phyloP scores from a whole-genome alignment of 805 yeast species.

The Tetrapisispora pingtungensis region DNA sequence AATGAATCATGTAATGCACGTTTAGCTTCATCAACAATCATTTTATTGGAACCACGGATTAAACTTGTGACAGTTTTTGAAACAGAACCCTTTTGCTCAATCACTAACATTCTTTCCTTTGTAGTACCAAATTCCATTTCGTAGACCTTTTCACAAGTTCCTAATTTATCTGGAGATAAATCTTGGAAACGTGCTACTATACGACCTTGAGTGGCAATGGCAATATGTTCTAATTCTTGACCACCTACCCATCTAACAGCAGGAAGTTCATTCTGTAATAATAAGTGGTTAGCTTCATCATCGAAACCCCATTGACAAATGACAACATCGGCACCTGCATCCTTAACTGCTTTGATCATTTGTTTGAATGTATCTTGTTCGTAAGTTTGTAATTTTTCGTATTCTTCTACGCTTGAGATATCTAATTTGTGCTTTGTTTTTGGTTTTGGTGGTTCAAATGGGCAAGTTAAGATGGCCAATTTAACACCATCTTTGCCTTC shows the following conservation, averaged over 20 bases:
- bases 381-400: slow-evolving; percentile 78
- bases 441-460: slow-evolving; percentile 99
- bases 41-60: slow-evolving; percentile 90
- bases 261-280: slow-evolving; percentile 78
- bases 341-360: slow-evolving; percentile 81
- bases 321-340: slow-evolving; percentile 88
- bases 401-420: slow-evolving; percentile 88
- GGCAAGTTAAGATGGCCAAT: slow-evolving; percentile 92
- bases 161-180: slow-evolving; percentile 68
- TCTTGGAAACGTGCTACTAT: slow-evolving; percentile 97
- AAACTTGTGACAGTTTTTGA: slow-evolving; percentile 86
- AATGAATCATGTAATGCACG: slow-evolving; percentile 94
- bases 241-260: slow-evolving; percentile 99
- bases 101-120: slow-evolving; percentile 87
- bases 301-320: slow-evolving; percentile 99
- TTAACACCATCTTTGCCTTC: slow-evolving; percentile 51
- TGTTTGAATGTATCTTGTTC: slow-evolving; percentile 84
- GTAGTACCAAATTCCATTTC: slow-evolving; percentile 96
- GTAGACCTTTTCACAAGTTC: slow-evolving; percentile 73
- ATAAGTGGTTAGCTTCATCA: slow-evolving; percentile 93
- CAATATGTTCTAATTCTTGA: slow-evolving; percentile 87
- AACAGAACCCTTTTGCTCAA: slow-evolving; percentile 73
- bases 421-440: slow-evolving; percentile 96
- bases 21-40: slow-evolving; percentile 95
- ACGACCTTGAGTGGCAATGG: slow-evolving; percentile 95